Evolutionary conservation across 108 stramenopile species (phyloP).

Genomic region (Aurantiochytrium sp.): DNA sequence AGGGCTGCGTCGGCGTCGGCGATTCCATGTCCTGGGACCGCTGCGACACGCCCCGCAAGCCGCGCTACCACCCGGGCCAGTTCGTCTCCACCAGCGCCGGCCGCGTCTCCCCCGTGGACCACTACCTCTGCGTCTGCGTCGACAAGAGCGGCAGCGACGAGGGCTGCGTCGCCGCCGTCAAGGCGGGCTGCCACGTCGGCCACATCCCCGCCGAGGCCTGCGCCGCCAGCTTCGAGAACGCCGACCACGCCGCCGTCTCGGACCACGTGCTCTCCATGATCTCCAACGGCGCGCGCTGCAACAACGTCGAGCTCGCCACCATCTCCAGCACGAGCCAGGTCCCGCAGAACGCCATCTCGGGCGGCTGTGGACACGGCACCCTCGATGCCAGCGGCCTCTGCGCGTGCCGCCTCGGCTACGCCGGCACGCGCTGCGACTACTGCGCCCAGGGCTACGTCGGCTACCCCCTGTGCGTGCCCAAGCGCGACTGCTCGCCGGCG

Average conservation of each 20-base stretch:
- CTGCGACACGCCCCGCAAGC: background rate
- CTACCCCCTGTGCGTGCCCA: background rate
- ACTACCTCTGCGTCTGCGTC: constrained; percentile 16
- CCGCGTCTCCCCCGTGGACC: background rate
- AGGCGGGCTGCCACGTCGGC: constrained; percentile 1
- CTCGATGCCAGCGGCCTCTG: background rate
- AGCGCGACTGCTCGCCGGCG: background rate
- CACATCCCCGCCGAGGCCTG: background rate
- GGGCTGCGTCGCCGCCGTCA: constrained; percentile 13
- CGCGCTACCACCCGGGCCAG: background rate
- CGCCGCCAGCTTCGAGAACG: background rate
- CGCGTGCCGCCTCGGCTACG: background rate
- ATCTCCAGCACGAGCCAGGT: background rate
- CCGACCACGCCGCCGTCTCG: background rate
- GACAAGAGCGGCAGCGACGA: background rate
- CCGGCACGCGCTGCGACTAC: background rate
- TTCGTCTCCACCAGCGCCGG: background rate
- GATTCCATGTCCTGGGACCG: constrained; percentile 24
- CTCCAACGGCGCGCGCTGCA: background rate
- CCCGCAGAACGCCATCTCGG: background rate
- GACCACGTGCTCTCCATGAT: background rate
- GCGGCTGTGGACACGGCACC: background rate
- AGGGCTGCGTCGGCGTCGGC: constrained; percentile 14
- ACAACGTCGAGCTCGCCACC: background rate
- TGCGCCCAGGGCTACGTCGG: constrained; percentile 12